Percentiles rank a stretch among this genome's conserved stretches.
Conservation (phyloP, 371 early-diverging fungal species). For the Mucor indicus region DNA sequence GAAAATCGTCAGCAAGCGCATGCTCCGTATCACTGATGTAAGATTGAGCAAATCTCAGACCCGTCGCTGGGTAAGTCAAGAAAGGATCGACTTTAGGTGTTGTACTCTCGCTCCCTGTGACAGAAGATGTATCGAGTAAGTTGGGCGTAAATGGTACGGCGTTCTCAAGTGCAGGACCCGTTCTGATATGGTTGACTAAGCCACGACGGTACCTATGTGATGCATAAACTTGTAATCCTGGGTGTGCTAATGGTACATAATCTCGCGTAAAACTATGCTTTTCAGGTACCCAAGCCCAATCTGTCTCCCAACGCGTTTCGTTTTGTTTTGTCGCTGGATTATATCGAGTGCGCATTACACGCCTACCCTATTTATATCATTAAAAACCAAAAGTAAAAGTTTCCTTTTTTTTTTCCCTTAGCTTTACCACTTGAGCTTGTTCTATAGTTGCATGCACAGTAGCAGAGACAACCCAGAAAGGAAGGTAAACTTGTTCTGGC, state of each 20-base stretch:
- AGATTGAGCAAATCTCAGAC: constrained; percentile 45
- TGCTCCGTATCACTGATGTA: constrained; percentile 52
- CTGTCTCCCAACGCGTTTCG: constrained; percentile 52
- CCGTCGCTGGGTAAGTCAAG: constrained; percentile 52
- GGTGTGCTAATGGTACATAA: constrained; percentile 43
- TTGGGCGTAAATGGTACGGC: constrained; percentile 38
- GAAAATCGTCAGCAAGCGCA: constrained; percentile 39
- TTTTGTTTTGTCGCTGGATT: constrained; percentile 44
- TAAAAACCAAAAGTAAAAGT: neutral
- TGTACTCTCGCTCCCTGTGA: constrained; percentile 1
- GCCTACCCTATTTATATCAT: constrained; percentile 24
- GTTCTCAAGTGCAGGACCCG: constrained; percentile 43
- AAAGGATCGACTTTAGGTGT: constrained; percentile 49
- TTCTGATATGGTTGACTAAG: constrained; percentile 51
- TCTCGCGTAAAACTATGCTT: constrained; percentile 39
- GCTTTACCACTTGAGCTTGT: constrained; percentile 54
- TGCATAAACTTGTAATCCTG: constrained; percentile 55
- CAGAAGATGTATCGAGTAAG: constrained; percentile 36
- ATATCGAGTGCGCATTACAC: constrained; percentile 35
- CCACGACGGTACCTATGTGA: constrained; percentile 60
- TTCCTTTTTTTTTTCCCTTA: neutral
- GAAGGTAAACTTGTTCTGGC: constrained; percentile 55
- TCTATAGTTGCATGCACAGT: constrained; percentile 47
- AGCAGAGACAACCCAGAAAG: constrained; percentile 60
- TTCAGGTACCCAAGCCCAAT: constrained; percentile 51